Conservation (phyloP, 2,329 filamentous ascomycete species). For the Dichotomopilus funicola region DNA sequence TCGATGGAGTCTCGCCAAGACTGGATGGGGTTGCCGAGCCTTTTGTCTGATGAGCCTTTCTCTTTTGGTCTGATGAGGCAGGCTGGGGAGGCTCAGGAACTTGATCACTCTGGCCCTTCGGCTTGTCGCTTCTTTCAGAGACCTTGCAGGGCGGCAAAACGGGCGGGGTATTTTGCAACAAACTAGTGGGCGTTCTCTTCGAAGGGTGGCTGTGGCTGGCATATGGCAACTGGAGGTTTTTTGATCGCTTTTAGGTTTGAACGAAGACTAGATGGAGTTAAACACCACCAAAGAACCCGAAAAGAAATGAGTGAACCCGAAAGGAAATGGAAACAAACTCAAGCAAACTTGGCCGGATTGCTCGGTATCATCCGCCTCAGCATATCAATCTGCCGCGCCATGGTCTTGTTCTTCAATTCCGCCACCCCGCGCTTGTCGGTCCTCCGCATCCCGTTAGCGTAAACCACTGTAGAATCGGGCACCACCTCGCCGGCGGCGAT, state of each 20-base stretch:
- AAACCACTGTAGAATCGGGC: conserved; percentile 63
- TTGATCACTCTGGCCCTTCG: background rate
- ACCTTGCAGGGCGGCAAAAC: background rate
- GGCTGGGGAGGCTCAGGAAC: background rate
- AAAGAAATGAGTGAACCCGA: conserved; percentile 12
- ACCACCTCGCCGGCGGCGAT: conserved; percentile 53
- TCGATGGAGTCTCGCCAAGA: background rate
- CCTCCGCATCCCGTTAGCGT: conserved; percentile 54
- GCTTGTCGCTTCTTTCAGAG: background rate
- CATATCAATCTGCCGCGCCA: conserved; percentile 63
- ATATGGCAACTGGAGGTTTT: background rate
- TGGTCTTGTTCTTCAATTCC: conserved; percentile 55
- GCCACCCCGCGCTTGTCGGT: conserved; percentile 54
- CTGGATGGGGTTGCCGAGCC: background rate
- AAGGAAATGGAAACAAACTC: conserved; percentile 27
- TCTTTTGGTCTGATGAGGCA: background rate
- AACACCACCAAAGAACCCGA: background rate
- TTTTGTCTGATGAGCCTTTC: background rate
- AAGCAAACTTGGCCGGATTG: conserved; percentile 47
- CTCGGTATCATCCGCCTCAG: conserved; percentile 60
- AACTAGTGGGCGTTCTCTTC: no score
- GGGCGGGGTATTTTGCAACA: background rate
- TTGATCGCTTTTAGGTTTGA: conserved; percentile 6
- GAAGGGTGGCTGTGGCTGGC: background rate
- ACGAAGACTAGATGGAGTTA: conserved; percentile 9